Base-by-base conservation (phyloP, 2,329 filamentous ascomycete genomes). In the Hymenoscyphus salicellus region DNA sequence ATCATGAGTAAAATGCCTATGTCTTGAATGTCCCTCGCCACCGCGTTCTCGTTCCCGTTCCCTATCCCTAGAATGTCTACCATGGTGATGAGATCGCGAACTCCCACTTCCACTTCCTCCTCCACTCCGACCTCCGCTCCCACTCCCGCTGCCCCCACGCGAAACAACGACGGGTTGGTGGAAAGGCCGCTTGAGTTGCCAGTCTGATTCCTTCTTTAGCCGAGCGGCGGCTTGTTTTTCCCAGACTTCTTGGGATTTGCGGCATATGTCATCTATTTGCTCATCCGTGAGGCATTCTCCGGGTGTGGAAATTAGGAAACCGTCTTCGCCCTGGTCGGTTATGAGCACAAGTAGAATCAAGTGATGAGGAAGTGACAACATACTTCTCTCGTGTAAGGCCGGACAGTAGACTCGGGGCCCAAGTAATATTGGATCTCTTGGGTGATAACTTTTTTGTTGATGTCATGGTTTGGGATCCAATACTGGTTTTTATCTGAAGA, bases 211-310 rank as follows among this genome's bases (percentile, higher is more conserved):
- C 62, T 80, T 72, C 60, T 73, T 78, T 16, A 72, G 60, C 67
- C 80, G 80, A 49, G 82, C 83, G 16, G 82, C 82, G 17, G 81
- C 82, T 73, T 86, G 82, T 68, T 77, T 81, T 68, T 86, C 82
- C 83, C 83, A 87, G 66, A 84, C 77, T 62, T 85, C 82, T 66
- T 80, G 84, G 41, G 84, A 86, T 73, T 86, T 86, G 66, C 79
- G 75, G 74, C 84, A 87, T 63, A 87, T 85, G 70, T 87, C 84
- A 71, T 87, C 83, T 68, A 87, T 86, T 79, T 87, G 84, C 76
- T 86, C 84, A 78, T 87, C 84, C 69, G 83, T 85, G 69, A 87
- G 74, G 72, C 83, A 86, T 62, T 80, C 78, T 38, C 84, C 84
- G 7, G 83, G 82, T 2, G 84, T 86, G 33, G 81, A 82, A 71